Conservation (phyloP, 1,284 basidiomycete genomes). For the Mrakiaceae sp. region DNA sequence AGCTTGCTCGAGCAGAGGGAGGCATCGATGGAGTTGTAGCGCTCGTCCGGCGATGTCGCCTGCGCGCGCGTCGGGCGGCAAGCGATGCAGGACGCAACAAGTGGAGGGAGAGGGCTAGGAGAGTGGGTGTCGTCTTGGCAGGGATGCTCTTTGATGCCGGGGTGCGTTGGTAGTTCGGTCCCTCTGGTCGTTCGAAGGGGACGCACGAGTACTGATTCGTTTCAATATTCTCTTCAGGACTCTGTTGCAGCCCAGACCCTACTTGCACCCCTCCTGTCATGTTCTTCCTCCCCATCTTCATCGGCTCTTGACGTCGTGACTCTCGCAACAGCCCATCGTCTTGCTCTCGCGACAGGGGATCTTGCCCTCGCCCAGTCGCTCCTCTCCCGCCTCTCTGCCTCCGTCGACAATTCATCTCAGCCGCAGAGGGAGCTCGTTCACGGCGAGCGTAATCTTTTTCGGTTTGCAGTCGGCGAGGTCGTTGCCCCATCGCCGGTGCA, state of each 20-base stretch:
- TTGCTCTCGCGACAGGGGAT: not conserved
- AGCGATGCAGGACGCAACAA: not conserved
- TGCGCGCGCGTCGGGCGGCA: not conserved
- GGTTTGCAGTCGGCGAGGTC: no score
- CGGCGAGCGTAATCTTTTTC: not conserved
- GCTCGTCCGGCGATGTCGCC: not conserved
- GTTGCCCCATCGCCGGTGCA: no score
- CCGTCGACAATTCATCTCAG: not conserved
- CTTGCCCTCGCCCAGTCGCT: not conserved
- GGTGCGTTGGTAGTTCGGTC: not conserved
- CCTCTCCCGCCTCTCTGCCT: not conserved
- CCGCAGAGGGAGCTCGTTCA: not conserved
- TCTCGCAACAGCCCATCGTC: not conserved
- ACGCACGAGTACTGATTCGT: not conserved
- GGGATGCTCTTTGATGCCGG: constrained; percentile 8
- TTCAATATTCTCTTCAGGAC: not conserved
- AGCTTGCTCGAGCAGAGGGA: constrained; percentile 2
- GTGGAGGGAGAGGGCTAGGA: not conserved
- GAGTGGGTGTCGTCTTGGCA: constrained; percentile 10
- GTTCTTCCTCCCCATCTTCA: not conserved
- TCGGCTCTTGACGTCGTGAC: not conserved
- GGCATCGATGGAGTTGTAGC: not conserved
- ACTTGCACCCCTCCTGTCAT: not conserved
- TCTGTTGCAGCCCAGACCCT: not conserved
- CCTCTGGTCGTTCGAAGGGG: not conserved